Conservation (phyloP, 768 basidiomycete genomes). For the Vararia minispora region DNA sequence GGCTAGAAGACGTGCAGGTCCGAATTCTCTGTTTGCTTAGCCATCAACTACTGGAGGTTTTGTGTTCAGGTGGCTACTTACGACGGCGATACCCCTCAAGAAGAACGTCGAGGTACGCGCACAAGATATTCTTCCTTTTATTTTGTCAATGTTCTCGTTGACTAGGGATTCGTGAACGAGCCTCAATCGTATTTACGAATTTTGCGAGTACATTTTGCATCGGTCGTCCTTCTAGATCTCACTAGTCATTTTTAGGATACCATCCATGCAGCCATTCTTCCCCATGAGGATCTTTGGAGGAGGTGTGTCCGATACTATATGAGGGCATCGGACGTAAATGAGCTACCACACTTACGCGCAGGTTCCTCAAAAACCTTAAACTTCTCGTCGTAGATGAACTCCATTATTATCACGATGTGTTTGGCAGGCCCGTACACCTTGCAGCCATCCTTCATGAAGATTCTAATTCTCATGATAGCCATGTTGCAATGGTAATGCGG, state of each 20-base stretch:
- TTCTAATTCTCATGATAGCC: conserved; percentile 30
- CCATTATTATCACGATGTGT: conserved; percentile 73
- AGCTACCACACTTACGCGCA: conserved; percentile 20
- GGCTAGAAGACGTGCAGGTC: conserved; percentile 45
- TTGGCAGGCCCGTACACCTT: conserved; percentile 60
- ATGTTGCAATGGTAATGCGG: conserved; percentile 71
- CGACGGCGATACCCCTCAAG: conserved; percentile 80
- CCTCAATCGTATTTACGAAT: conserved; percentile 82
- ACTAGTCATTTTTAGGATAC: conserved; percentile 44
- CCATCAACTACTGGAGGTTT: too few relatives aligned
- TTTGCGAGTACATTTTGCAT: conserved; percentile 38
- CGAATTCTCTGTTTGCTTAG: background rate
- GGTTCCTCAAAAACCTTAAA: conserved; percentile 69
- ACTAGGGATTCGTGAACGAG: conserved; percentile 56
- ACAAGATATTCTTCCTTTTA: background rate
- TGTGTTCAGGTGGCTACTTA: conserved; percentile 54
- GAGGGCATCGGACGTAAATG: conserved; percentile 5
- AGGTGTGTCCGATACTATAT: conserved; percentile 25
- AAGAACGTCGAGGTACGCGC: conserved; percentile 48
- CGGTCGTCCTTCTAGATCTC: conserved; percentile 5
- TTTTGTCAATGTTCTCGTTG: background rate
- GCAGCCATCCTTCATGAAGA: background rate
- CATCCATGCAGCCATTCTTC: conserved; percentile 75
- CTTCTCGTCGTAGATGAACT: conserved; percentile 78
- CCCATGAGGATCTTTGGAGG: conserved; percentile 79